phyloP scores from a whole-genome alignment of 345 rosid species.

The Hypericum androsaemum region DNA sequence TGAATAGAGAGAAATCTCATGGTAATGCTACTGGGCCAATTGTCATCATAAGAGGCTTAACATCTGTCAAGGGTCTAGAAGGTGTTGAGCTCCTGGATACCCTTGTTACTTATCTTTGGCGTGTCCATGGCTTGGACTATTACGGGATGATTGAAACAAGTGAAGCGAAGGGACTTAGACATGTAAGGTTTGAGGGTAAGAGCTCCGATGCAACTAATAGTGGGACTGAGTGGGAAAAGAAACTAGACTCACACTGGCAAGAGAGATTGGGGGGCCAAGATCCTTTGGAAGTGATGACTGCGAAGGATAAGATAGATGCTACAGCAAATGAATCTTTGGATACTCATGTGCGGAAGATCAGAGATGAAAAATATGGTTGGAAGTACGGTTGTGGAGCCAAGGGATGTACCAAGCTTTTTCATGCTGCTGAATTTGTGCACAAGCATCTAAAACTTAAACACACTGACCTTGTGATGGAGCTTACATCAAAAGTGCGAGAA shows the following conservation, averaged over 20 bases:
- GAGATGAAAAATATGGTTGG: conserved; percentile 99
- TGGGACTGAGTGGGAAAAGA: conserved; percentile 66
- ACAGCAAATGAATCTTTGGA: conserved; percentile 70
- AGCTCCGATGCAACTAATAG: conserved; percentile 36
- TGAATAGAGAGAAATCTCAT: conserved; percentile 63
- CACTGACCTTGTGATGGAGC: conserved; percentile 66
- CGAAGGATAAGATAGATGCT: conserved; percentile 86
- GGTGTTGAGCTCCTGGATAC: conserved; percentile 91
- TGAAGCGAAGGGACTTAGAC: conserved; percentile 89
- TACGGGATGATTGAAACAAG: conserved; percentile 75
- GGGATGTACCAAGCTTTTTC: conserved; percentile 99
- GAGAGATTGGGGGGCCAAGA: conserved; percentile 83
- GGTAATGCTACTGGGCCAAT: conserved; percentile 78
- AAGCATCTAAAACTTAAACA: conserved; percentile 99
- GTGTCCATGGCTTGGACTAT: conserved; percentile 88
- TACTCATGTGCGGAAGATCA: conserved; percentile 89
- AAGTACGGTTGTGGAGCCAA: conserved; percentile 99
- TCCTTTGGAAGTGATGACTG: conserved; percentile 90
- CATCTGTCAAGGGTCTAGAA: conserved; percentile 95
- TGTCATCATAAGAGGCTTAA: conserved; percentile 78
- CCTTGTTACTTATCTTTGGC: conserved; percentile 91
- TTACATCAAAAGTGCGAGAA: conserved; percentile 87
- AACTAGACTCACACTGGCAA: conserved; percentile 79
- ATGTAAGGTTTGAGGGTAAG: conserved; percentile 77
- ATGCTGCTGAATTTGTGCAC: conserved; percentile 97